Conservation (phyloP, 441 rosid species). For the Geranium incanum region DNA sequence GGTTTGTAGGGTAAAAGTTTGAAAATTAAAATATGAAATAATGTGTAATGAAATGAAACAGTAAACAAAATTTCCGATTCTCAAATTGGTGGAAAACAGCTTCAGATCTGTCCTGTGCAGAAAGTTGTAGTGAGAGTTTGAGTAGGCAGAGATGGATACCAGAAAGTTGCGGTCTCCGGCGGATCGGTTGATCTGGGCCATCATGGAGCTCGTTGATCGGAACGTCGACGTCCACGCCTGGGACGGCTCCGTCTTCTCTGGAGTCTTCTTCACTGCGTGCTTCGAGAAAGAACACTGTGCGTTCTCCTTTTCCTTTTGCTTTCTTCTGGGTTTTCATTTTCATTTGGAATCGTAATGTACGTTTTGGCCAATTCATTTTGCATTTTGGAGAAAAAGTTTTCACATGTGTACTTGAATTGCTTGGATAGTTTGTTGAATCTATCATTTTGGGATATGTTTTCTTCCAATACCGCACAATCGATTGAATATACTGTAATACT, state of each 20-base stretch:
- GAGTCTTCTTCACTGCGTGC: background rate
- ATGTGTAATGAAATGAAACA: no score
- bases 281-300: conserved; percentile 1
- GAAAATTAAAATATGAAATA: no score
- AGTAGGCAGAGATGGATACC: background rate
- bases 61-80: no score
- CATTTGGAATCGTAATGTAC: background rate
- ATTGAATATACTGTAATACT: background rate
- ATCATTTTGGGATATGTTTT: background rate
- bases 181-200: background rate
- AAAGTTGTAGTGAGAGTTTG: background rate
- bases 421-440: background rate
- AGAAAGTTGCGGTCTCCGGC: background rate
- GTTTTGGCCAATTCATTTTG: background rate
- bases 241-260: conserved; percentile 8
- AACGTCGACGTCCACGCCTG: conserved; percentile 2
- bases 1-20: no score
- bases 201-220: background rate
- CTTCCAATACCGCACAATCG: background rate
- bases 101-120: background rate
- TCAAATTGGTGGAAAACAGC: no score
- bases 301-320: background rate
- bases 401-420: background rate
- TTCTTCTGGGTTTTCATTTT: background rate
- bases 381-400: background rate